Evolutionary conservation across 768 basidiomycete genomes (phyloP), one percentile per base, ranked within the genome.

Genomic region (Phallus indusiatus): DNA sequence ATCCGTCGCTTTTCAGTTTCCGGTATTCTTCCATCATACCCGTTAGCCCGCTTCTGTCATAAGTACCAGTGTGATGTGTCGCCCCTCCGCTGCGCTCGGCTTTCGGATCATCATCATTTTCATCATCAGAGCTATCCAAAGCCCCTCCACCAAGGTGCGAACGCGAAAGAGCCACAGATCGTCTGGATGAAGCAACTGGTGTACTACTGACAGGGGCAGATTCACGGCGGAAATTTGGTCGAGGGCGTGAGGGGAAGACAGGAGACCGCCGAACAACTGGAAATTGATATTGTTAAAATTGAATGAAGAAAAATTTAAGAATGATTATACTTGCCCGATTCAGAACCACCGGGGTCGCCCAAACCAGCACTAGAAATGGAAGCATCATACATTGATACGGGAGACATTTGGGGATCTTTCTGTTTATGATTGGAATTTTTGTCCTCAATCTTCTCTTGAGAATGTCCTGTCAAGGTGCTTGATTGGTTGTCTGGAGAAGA

Each of bases 111-210:
- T n/a, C 47, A 36, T 36, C 35, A 12, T 55, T 37, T 55, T 46
- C 52, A 2, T 54, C 33, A 71, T 89, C 88, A 0, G 86, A 89
- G 65, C 89, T 87, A 60, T 86, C 85, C 3, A 91, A 70, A 1
- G 84, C 86, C 24, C 88, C 87, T 65, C 90, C 89, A 4, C 88
- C 88, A 11, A 85, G 81, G 64, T 88, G 83, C 1, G 46, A 22
- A 33, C 47, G 55, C 20, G 42, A 10, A 24, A 33, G 4, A 12
- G 16, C 28, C 16, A 3, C 50, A 33, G 14, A 14, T 3, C 21
- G 21, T 51, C 50, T 20, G 11, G 20, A 12, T 4, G 50, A 20
- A 12, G 50, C 3, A 12, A 4, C 20, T 51, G 14, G 20, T 12
- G 28, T 11, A 51, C 20, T n/a, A 42, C 14, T n/a, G 5, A 42